Percentiles rank a stretch among this genome's conserved stretches.
phyloP scores from a whole-genome alignment of 148 eudicot genomes.

The Polygonum aviculare region DNA sequence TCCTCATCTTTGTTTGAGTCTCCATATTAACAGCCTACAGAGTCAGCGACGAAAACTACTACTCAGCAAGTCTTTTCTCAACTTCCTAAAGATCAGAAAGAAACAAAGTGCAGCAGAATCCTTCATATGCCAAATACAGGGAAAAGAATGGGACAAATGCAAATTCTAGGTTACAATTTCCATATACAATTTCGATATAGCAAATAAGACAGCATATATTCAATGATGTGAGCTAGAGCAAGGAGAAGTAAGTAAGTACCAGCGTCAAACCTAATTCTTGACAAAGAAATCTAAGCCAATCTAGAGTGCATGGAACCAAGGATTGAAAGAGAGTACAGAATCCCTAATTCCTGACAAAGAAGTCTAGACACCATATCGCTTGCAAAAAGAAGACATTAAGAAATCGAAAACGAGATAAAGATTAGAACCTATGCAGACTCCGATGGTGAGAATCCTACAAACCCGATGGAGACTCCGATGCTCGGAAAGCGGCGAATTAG shows the following conservation, averaged over 20 bases:
- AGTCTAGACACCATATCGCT: not conserved
- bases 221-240: too few relatives aligned
- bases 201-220: not conserved
- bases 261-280: not conserved
- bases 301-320: not conserved
- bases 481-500: too few relatives aligned
- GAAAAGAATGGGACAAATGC: not conserved
- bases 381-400: not conserved
- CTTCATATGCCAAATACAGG: not conserved
- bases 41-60: not conserved
- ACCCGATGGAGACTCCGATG: too few relatives aligned
- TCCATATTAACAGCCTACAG: constrained; percentile 1
- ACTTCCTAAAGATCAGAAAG: not conserved
- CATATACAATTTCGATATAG: not conserved
- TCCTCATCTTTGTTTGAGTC: constrained; percentile 27
- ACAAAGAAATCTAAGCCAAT: not conserved
- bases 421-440: not conserved
- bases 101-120: not conserved
- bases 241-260: not conserved
- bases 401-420: not conserved
- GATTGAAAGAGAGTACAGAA: not conserved
- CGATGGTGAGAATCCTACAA: too few relatives aligned
- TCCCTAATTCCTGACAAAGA: not conserved
- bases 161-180: not conserved
- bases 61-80: not conserved